A percentile compares a stretch with the other conserved stretches of the same genome.
phyloP scores from a whole-genome alignment of 1,284 basidiomycete genomes.

The Cryptococcus amylolentus region DNA sequence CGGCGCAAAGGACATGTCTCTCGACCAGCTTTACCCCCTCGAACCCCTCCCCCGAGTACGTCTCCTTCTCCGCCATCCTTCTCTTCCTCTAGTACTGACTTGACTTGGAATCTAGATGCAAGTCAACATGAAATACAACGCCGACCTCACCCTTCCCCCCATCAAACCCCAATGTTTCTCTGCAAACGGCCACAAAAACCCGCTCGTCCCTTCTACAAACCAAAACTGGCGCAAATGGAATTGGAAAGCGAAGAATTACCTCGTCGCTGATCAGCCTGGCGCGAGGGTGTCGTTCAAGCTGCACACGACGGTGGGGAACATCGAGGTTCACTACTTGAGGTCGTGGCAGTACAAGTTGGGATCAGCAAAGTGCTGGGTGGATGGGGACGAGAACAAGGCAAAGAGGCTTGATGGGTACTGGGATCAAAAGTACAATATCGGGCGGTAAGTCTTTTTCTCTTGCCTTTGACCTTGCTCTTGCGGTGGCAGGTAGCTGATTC shows the following conservation, averaged over 20 bases:
- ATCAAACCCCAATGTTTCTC: conserved; percentile 35
- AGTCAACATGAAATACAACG: conserved; percentile 27
- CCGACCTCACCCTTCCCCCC: conserved; percentile 11
- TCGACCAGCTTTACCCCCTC: conserved; percentile 25
- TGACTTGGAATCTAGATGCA: conserved; percentile 16
- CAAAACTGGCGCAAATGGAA: conserved; percentile 40
- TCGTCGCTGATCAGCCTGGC: conserved; percentile 36
- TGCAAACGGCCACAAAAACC: conserved; percentile 27
- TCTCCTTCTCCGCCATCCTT: conserved; percentile 2
- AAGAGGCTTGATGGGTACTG: conserved; percentile 35
- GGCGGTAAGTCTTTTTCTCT: conserved; percentile 17
- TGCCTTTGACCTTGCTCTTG: not conserved
- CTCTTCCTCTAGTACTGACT: not conserved
- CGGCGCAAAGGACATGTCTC: conserved; percentile 2
- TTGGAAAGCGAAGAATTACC: conserved; percentile 43
- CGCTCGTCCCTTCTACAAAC: conserved; percentile 25
- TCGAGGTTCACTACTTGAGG: conserved; percentile 40
- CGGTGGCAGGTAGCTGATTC: not conserved
- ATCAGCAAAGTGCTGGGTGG: conserved; percentile 39
- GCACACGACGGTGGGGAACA: conserved; percentile 26
- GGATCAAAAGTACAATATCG: conserved; percentile 32
- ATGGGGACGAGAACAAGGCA: conserved; percentile 21
- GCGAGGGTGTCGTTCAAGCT: conserved; percentile 37
- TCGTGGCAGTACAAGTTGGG: conserved; percentile 36
- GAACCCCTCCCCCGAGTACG: conserved; percentile 30